Evolutionary conservation across 1,284 basidiomycete genomes (phyloP).

Genomic region (Cryptococcus sp.): DNA sequence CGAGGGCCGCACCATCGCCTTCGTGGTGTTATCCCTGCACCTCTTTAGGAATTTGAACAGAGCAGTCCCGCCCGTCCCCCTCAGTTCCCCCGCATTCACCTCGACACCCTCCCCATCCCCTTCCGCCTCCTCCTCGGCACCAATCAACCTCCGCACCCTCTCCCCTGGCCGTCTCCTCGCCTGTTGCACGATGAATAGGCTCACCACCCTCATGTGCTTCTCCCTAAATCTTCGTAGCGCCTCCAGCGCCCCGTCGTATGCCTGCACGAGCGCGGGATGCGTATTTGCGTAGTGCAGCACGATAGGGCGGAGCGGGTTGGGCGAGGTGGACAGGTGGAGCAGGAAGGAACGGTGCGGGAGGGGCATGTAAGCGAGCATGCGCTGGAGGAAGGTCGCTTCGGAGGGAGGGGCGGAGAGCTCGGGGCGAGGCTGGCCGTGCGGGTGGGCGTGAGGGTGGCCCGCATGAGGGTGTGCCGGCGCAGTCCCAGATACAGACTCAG

Average conservation of each 20-base stretch:
- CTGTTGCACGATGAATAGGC: slow-evolving; percentile 75
- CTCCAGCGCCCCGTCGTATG: slow-evolving; percentile 70
- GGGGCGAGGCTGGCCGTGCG: slow-evolving; percentile 2
- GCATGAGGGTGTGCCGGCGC: neutral
- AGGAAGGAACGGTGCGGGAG: slow-evolving; percentile 85
- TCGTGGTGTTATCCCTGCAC: slow-evolving; percentile 69
- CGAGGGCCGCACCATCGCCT: slow-evolving; percentile 54
- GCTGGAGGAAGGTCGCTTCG: slow-evolving; percentile 61
- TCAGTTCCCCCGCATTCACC: slow-evolving; percentile 51
- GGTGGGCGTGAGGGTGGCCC: neutral
- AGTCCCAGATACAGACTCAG: slow-evolving; percentile 6
- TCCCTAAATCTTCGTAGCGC: slow-evolving; percentile 79
- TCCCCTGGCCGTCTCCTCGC: slow-evolving; percentile 49
- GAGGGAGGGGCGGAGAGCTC: slow-evolving; percentile 5
- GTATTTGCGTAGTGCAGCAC: slow-evolving; percentile 36
- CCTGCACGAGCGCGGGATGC: slow-evolving; percentile 53
- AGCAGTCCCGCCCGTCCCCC: slow-evolving; percentile 83
- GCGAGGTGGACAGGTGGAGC: slow-evolving; percentile 65
- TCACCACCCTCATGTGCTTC: slow-evolving; percentile 80
- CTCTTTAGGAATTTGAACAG: slow-evolving; percentile 76
- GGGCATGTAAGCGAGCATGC: slow-evolving; percentile 89
- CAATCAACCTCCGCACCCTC: slow-evolving; percentile 33
- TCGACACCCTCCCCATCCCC: slow-evolving; percentile 9
- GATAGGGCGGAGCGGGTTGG: slow-evolving; percentile 58
- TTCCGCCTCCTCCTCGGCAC: slow-evolving; percentile 8